Evolutionary conservation across 2,329 filamentous ascomycete genomes (phyloP).

Genomic region (Xylariales sp.): DNA sequence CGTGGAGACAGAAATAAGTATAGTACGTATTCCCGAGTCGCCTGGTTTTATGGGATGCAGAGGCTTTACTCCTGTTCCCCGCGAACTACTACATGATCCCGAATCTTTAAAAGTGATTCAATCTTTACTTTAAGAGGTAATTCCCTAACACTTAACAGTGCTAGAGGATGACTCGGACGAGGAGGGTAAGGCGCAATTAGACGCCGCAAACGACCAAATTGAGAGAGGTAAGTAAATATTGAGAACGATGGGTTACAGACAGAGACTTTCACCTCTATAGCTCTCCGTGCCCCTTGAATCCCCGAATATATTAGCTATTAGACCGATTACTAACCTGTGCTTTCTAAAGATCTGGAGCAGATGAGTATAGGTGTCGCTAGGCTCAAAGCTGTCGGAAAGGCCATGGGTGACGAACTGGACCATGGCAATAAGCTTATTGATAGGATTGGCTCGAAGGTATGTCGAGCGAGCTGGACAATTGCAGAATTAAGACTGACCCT

Average conservation of each 20-base stretch:
- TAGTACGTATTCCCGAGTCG: slow-evolving; percentile 47
- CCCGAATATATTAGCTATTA: too few relatives aligned
- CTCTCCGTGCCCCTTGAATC: not conserved
- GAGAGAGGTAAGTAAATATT: slow-evolving; percentile 55
- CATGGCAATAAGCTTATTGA: slow-evolving; percentile 81
- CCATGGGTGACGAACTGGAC: slow-evolving; percentile 80
- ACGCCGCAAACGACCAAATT: slow-evolving; percentile 70
- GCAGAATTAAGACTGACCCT: slow-evolving; percentile 24
- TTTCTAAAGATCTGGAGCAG: slow-evolving; percentile 32
- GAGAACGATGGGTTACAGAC: not conserved
- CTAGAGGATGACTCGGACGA: slow-evolving; percentile 46
- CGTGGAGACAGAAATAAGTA: slow-evolving; percentile 77
- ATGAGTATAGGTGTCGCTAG: slow-evolving; percentile 36
- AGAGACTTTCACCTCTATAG: not conserved
- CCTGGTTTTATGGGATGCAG: not conserved
- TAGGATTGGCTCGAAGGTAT: slow-evolving; percentile 81
- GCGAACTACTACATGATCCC: too few relatives aligned
- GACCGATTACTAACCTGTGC: slow-evolving; percentile 20
- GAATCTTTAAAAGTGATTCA: not conserved
- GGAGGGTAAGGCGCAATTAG: slow-evolving; percentile 62
- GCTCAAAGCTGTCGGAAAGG: slow-evolving; percentile 65
- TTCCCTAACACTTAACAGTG: slow-evolving; percentile 25
- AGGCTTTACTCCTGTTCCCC: not conserved
- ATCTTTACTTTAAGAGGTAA: not conserved
- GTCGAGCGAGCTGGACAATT: slow-evolving; percentile 35